A percentile compares a stretch with the other conserved stretches of the same genome.
phyloP scores from a whole-genome alignment of 768 basidiomycete genomes.

The Podaxis sp. region DNA sequence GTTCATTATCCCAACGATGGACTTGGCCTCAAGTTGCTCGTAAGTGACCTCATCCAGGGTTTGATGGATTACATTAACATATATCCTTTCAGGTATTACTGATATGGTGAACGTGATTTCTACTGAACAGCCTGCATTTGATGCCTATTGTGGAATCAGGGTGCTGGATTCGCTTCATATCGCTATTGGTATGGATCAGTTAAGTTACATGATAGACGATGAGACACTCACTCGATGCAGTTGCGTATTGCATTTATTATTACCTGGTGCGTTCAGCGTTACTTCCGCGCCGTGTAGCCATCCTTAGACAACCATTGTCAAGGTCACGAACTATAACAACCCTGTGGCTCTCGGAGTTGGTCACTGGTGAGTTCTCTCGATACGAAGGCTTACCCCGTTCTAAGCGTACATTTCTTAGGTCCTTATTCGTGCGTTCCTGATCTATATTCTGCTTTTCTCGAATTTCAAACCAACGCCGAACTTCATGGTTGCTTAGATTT shows the following conservation, averaged over 20 bases:
- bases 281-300: background rate
- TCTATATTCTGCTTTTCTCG: background rate
- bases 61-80: background rate
- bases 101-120: conserved; percentile 25
- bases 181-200: conserved; percentile 24
- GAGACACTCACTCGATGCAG: conserved; percentile 18
- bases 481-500: conserved; percentile 20
- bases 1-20: conserved; percentile 33
- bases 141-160: conserved; percentile 19
- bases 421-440: conserved; percentile 31
- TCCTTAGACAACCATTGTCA: conserved; percentile 11
- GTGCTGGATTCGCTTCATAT: conserved; percentile 32
- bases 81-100: conserved; percentile 24
- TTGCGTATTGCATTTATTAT: conserved; percentile 35
- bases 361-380: conserved; percentile 32
- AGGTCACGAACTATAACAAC: conserved; percentile 39
- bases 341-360: conserved; percentile 31
- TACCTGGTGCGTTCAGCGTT: conserved; percentile 31
- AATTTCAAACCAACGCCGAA: background rate
- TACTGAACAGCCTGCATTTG: background rate
- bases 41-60: conserved; percentile 12
- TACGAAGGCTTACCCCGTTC: background rate
- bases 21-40: conserved; percentile 25
- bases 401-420: conserved; percentile 23
- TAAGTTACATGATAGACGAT: background rate